Evolutionary conservation across 176 grass and related monocot species (phyloP).

Genomic region (Dendrocalamus sinicus): DNA sequence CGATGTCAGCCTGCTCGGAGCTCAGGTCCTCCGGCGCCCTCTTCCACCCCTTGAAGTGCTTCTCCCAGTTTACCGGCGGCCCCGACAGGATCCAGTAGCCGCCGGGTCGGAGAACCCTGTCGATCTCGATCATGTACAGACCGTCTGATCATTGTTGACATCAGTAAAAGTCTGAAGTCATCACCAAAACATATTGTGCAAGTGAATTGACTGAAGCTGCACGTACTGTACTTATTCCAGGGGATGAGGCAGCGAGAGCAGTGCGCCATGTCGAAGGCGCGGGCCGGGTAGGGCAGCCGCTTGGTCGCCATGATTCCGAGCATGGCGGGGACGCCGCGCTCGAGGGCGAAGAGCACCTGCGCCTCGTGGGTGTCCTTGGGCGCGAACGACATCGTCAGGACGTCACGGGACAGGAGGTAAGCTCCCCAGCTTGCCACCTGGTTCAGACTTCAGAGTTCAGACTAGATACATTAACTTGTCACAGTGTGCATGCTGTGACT

Average conservation of each 20-base stretch:
- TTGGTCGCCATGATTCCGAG: constrained; percentile 39
- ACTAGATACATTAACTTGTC: neutral
- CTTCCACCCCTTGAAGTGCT: constrained; percentile 30
- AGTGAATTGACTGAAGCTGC: neutral
- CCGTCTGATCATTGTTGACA: constrained; percentile 9
- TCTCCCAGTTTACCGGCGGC: constrained; percentile 46
- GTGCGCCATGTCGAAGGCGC: constrained; percentile 92
- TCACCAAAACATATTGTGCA: no score
- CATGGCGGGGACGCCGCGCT: constrained; percentile 43
- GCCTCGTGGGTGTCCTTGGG: constrained; percentile 42
- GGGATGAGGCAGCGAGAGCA: constrained; percentile 95
- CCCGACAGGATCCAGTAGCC: constrained; percentile 47
- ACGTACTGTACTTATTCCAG: constrained; percentile 52
- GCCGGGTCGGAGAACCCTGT: constrained; percentile 36
- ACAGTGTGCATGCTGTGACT: neutral
- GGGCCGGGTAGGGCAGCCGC: constrained; percentile 28
- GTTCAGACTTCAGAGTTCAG: neutral
- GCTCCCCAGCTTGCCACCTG: constrained; percentile 46
- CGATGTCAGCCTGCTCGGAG: constrained; percentile 30
- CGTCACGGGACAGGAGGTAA: constrained; percentile 12
- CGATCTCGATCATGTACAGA: constrained; percentile 38
- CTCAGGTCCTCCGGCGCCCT: constrained; percentile 35
- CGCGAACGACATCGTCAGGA: constrained; percentile 36
- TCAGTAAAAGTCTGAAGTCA: no score
- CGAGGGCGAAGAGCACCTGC: constrained; percentile 44